Conservation (phyloP, 495 filamentous ascomycete genomes). For the Talaromyces thailandensis region DNA sequence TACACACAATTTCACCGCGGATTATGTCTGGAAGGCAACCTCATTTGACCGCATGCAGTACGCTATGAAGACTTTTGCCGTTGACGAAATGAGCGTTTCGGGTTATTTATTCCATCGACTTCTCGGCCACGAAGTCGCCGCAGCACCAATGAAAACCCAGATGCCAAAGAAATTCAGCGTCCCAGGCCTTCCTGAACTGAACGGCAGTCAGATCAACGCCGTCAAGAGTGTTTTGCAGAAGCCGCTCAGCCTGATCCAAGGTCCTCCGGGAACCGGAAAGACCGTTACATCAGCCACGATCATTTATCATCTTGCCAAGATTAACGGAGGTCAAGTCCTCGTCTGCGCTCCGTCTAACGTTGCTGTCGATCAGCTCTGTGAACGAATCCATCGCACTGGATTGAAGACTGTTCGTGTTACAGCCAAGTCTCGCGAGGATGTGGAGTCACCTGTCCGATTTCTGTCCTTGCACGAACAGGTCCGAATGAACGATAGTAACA, state of each 20-base stretch:
- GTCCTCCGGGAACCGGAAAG: slow-evolving; percentile 94
- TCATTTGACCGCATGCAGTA: slow-evolving; percentile 99
- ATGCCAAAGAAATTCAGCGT: slow-evolving; percentile 96
- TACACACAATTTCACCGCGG: slow-evolving; percentile 94
- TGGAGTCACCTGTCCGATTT: slow-evolving; percentile 92
- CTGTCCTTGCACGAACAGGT: slow-evolving; percentile 95
- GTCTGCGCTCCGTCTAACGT: slow-evolving; percentile 99
- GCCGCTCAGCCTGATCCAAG: slow-evolving; percentile 91
- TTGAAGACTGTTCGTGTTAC: slow-evolving; percentile 97
- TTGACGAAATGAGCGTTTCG: slow-evolving; percentile 97
- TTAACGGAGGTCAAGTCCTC: slow-evolving; percentile 88
- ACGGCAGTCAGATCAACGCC: slow-evolving; percentile 90
- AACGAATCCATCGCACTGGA: slow-evolving; percentile 90
- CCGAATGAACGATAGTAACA: slow-evolving; percentile 91
- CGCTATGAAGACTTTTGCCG: slow-evolving; percentile 98
- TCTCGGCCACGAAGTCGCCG: slow-evolving; percentile 90
- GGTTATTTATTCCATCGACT: slow-evolving; percentile 99
- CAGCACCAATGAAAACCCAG: slow-evolving; percentile 92
- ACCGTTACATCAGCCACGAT: slow-evolving; percentile 99
- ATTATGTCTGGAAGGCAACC: slow-evolving; percentile 99
- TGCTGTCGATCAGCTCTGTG: slow-evolving; percentile 95
- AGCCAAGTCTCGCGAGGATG: slow-evolving; percentile 96
- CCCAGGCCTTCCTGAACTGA: slow-evolving; percentile 90
- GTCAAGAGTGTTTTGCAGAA: slow-evolving; percentile 94
- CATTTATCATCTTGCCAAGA: slow-evolving; percentile 93